Base-by-base conservation (phyloP, 2,329 filamentous ascomycete genomes). In the Fusarium sp. region DNA sequence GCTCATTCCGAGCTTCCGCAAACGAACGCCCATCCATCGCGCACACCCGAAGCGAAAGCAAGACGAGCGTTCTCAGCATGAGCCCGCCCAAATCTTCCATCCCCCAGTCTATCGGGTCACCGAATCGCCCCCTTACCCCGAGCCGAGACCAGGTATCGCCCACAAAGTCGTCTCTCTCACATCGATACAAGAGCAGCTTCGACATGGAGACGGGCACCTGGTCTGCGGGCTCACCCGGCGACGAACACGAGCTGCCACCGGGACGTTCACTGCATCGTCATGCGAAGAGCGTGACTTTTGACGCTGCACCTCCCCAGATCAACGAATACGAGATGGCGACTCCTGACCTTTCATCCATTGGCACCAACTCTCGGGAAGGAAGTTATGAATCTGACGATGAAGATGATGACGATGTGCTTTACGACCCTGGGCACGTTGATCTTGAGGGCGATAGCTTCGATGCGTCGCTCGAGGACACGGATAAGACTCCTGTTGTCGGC, bases 311-410 rank as follows among this genome's bases (percentile, higher is more conserved):
- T 24, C 96, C 96, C 27, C 94, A 97, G 80, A 89, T 99, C 78
- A 98, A 98, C 80, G 96, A 99, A 84, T 99, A 98, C 81, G 96
- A 98, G 83, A 95, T 98, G 93, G 93, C 94, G 36, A 99, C 96
- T 3, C 96, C 96, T 12, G 96, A 98, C 79, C 90, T 97, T n/a
- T 98, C 96, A 2, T 97, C 95, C 0, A 88, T 97, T 27, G 94
- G 94, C 29, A 96, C 94, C 57, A 95, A 93, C 75, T 98, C 96
- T 14, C 92, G 96, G 10, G 94, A 98, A 79, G 94, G 95, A 46
- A 98, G 96, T 84, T 98, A 94, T 81, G 95, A 98, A 71, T 96
- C 94, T 35, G 92, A 94, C 14, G 91, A 93, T 29, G 92, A 93
- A 20, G 90, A 95, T 44, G 90, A 95, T 51, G 87, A 91, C 51